Percentiles rank a stretch among this genome's conserved stretches.
These are phyloP conservation scores for Hyphopichia fennica DNA, from an alignment of 1,139 yeast species.

Conservation along the genomic window DNA sequence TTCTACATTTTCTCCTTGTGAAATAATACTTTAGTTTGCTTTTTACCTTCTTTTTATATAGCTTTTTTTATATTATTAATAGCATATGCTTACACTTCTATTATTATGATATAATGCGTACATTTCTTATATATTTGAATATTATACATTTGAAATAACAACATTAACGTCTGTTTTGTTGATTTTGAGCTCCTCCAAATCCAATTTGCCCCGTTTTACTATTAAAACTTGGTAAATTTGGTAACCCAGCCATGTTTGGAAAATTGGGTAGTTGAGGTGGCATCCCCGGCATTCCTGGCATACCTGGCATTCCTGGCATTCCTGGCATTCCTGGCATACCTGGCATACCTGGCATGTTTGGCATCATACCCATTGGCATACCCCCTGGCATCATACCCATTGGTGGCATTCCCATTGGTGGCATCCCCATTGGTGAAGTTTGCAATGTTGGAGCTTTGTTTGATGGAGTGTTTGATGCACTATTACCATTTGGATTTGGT, in stretches of 20 bases:
- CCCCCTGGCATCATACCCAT: conserved; percentile 22
- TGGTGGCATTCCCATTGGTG: conserved; percentile 22
- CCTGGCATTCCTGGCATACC: conserved; percentile 16
- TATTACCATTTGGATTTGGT: neutral
- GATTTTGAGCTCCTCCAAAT: conserved; percentile 6
- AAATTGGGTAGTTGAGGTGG: conserved; percentile 16
- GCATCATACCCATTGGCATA: conserved; percentile 18
- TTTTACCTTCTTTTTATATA: neutral
- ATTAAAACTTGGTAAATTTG: conserved; percentile 9
- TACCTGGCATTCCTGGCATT: conserved; percentile 11
- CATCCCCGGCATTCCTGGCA: conserved; percentile 5
- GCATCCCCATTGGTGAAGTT: conserved; percentile 21
- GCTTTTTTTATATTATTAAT: neutral
- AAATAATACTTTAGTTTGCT: neutral
- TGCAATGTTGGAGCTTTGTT: conserved; percentile 15
- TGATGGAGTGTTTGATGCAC: conserved; percentile 7
- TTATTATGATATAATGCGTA: too few relatives aligned
- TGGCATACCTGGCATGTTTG: conserved; percentile 23
- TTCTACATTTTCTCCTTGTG: neutral
- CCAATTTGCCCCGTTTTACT: conserved; percentile 1
- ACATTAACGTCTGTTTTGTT: conserved; percentile 1
- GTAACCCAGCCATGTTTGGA: conserved; percentile 11
- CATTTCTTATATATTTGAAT: neutral
- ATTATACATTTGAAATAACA: neutral
- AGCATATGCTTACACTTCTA: neutral